Percentiles rank a stretch among this genome's conserved stretches.
These are phyloP conservation scores for Acer negundo DNA, from an alignment of 345 rosid genomes.

Conservation along the genomic window DNA sequence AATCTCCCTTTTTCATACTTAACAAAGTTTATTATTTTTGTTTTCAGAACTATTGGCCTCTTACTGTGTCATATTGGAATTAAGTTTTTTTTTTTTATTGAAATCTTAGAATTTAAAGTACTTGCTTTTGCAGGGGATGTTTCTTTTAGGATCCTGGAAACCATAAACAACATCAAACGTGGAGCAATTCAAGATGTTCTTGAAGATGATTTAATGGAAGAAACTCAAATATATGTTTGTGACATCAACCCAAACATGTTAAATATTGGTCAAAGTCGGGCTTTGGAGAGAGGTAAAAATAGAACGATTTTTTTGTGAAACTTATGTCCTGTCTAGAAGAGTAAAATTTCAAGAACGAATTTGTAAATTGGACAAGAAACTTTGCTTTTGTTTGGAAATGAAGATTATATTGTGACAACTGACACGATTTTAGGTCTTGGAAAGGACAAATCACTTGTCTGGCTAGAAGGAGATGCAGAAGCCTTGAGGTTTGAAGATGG, in stretches of 20 bases:
- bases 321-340: not conserved
- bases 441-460: slow-evolving; percentile 64
- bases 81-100: not conserved
- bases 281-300: slow-evolving; percentile 71
- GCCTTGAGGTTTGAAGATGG: slow-evolving; percentile 69
- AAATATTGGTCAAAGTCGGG: slow-evolving; percentile 79
- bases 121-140: slow-evolving; percentile 75
- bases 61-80: not conserved
- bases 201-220: slow-evolving; percentile 63
- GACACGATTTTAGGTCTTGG: slow-evolving; percentile 36
- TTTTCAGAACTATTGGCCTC: not conserved
- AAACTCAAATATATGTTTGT: slow-evolving; percentile 80
- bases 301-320: not conserved
- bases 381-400: not conserved
- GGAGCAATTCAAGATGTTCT: slow-evolving; percentile 62
- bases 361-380: not conserved
- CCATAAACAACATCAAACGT: slow-evolving; percentile 48
- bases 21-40: too few species aligned
- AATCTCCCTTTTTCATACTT: too few species aligned
- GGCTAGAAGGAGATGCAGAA: slow-evolving; percentile 97
- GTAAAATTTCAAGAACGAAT: not conserved
- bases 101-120: slow-evolving; percentile 13
- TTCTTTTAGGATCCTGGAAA: slow-evolving; percentile 83
- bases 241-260: slow-evolving; percentile 95
- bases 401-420: not conserved